Evolutionary conservation across 2,329 filamentous ascomycete species (phyloP), one percentile per base, ranked within the genome.

Genomic region (Pseudocercospora crystallina): DNA sequence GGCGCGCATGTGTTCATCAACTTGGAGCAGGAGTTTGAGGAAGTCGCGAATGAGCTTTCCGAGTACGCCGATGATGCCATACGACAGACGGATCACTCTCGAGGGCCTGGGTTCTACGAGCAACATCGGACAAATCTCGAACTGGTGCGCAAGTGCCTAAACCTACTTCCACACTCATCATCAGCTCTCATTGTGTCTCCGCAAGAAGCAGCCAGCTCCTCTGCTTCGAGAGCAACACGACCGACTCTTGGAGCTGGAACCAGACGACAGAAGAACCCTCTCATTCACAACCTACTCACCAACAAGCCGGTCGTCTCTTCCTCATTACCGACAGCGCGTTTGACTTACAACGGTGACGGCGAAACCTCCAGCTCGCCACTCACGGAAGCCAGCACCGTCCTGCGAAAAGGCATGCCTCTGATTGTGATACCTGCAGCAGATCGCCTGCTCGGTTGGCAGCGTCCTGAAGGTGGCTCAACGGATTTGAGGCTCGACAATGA

Each of bases 251-350:
- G 58, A 20, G 54, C 65, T 5, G 76, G 77, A 43, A 83, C 80
- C 46, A 76, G 80, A 68, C 73, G 79, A 69, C 80, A 83, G 50
- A 81, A 81, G 64, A 99, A 99, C 62, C 90, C 91, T 0, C 76
- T 99, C 1, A 94, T 99, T 39, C 90, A 99, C 71, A 97, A 96
- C 63, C 82, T 99, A 1, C 80, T 99, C 8, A 99, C 94, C 2
- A 94, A 99, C 71, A 95, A 96, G 64, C 92, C 94, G 0, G 81
- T 91, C 11, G 87, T 90, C 58, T 97, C 94, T 1, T 94, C 94
- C 1, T 99, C 94, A 0, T 76, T 99, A 0, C 94, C 94, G 0
- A 78, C 84, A 5, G 81, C 84, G 35, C 80, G 88, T 42, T 79
- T 90, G 30, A 64, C 68, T 2, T 64, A 71, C 0, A 29, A 45